phyloP scores from a whole-genome alignment of 176 grass and related monocot genomes.

The Aegilops sharonensis region DNA sequence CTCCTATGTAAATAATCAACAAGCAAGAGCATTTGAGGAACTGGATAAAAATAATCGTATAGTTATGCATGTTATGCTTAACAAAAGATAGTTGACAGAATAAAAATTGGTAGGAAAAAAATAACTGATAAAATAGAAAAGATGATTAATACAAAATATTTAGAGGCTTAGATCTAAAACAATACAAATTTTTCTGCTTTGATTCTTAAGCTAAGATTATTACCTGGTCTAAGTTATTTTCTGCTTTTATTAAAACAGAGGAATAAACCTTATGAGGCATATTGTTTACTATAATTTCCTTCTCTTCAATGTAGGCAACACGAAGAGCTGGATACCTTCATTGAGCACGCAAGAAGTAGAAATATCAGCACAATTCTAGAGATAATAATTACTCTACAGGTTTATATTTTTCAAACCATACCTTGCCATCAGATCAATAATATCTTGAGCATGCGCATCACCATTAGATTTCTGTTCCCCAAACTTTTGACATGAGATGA shows the following conservation, averaged over 20 bases:
- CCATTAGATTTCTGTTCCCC: slow-evolving; percentile 81
- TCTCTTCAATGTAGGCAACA: slow-evolving; percentile 96
- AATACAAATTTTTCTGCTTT: background rate
- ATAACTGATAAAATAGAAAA: slow-evolving; percentile 24
- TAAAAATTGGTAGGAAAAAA: background rate
- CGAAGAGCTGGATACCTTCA: slow-evolving; percentile 75
- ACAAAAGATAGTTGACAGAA: background rate
- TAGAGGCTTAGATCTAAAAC: background rate
- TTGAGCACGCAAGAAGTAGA: slow-evolving; percentile 20
- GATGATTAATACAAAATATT: background rate
- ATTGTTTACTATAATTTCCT: slow-evolving; percentile 59
- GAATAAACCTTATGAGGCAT: slow-evolving; percentile 65
- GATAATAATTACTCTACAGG: slow-evolving; percentile 9
- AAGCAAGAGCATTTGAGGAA: slow-evolving; percentile 7
- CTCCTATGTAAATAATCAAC: slow-evolving; percentile 54
- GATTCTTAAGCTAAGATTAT: slow-evolving; percentile 28
- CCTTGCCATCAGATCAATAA: slow-evolving; percentile 94
- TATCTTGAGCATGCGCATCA: slow-evolving; percentile 82
- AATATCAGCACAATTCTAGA: slow-evolving; percentile 14
- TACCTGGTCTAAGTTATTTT: slow-evolving; percentile 95
- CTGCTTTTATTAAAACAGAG: slow-evolving; percentile 88
- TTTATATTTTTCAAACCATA: slow-evolving; percentile 36
- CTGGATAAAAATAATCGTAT: background rate
- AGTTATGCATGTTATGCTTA: slow-evolving; percentile 3
- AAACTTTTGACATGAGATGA: slow-evolving; percentile 93